Base-by-base conservation (phyloP, 306 rosid genomes). In the Dryas octopetala region DNA sequence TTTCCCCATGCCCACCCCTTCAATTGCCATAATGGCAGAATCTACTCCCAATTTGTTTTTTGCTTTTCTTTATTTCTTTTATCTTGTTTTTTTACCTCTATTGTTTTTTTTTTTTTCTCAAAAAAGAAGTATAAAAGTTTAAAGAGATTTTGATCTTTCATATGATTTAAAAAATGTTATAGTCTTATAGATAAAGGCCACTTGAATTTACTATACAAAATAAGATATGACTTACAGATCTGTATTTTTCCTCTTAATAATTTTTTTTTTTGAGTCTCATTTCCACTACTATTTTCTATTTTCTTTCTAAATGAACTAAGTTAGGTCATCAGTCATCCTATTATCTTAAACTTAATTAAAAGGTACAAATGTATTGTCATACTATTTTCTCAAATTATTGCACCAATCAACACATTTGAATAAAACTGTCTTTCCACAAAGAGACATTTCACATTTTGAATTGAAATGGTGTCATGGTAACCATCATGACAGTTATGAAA, bases 1-100 rank as follows among this genome's bases (percentile, higher is more conserved):
- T 70, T 66, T 78, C 76, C 72, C 82, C 6, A 80, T 40, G 82
- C 66, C 28, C 53, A 54, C 0, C 67, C 11, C 45, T 7, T 6
- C 77, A 26, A 52, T 32, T 32, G 38, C 0, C 38, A 23, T 23
- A 23, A 23, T 23, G 23, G 23, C 38, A 32, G 2, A 32, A 32
- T 32, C 38, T 1, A 32, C 38, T 32, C 38, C 38, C 38, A 32
- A 32, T 1, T 32, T 32, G 1, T 32, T 2, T 32, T 32, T 32
- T 32, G 38, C 23, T 23, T 32, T 32, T 32, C 3, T 32, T 32
- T 32, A 2, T 32, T 9, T 1, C 63, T 44, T 16, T 11, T 26
- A 12, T 5, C 50, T 7, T 26, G 46, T 26, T 5, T 50, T 32
- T 32, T 32, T 32, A 32, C 38, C 38, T 32, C 38, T 32, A 32